A percentile compares a stretch with the other conserved stretches of the same genome.
Conservation (phyloP, 1,139 yeast genomes). For the Hemisphaericaspora xylofermentans region DNA sequence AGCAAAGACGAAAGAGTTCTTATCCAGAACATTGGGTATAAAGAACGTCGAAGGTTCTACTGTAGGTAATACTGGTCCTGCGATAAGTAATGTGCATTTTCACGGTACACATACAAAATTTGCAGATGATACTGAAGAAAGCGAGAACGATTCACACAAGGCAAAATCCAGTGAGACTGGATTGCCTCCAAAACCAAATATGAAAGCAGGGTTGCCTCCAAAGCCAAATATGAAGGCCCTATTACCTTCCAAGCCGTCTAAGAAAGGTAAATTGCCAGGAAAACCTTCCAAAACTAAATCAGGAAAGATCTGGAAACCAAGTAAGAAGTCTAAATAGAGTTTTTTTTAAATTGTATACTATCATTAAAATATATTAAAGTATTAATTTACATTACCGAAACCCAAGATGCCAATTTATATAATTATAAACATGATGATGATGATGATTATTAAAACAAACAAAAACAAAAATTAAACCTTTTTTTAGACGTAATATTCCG, state of each 20-base stretch:
- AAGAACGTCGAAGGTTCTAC: constrained; percentile 25
- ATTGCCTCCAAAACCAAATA: constrained; percentile 1
- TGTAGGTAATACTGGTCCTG: constrained; percentile 32
- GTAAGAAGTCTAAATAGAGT: constrained; percentile 1
- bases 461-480: constrained; percentile 10
- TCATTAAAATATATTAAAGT: not conserved
- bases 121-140: constrained; percentile 14
- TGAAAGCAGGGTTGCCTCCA: not conserved
- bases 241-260: constrained; percentile 4
- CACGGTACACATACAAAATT: constrained; percentile 62
- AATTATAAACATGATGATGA: not conserved
- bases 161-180: constrained; percentile 4
- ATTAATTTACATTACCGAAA: not conserved
- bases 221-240: constrained; percentile 1
- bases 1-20: constrained; percentile 42
- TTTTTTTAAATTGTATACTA: not conserved
- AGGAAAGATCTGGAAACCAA: constrained; percentile 5
- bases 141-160: constrained; percentile 8
- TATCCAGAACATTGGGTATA: constrained; percentile 47
- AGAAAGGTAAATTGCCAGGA: constrained; percentile 8
- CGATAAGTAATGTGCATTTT: constrained; percentile 58
- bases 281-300: constrained; percentile 5
- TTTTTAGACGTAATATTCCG: constrained; percentile 44
- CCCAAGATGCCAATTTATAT: not conserved
- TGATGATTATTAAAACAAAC: not conserved